Conservation (phyloP, 1,284 basidiomycete species). For the Trametes sp. region DNA sequence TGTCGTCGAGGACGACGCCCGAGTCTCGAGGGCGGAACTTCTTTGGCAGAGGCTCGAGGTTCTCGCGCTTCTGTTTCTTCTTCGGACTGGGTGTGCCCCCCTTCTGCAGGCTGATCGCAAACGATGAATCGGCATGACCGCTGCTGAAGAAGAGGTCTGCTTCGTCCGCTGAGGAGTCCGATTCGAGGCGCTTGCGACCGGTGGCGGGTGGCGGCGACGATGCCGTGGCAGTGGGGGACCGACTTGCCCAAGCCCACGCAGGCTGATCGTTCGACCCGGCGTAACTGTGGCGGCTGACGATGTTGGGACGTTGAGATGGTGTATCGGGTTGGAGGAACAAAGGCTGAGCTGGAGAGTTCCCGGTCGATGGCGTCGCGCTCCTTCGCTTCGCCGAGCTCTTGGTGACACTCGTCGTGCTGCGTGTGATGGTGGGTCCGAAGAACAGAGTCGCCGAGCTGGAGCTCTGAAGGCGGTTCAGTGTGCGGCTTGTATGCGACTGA, state of each 20-base stretch:
- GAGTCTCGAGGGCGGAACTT: slow-evolving; percentile 80
- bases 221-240: slow-evolving; percentile 23
- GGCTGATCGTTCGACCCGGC: slow-evolving; percentile 42
- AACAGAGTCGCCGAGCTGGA: slow-evolving; percentile 71
- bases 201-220: slow-evolving; percentile 33
- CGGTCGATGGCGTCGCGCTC: slow-evolving; percentile 16
- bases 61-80: slow-evolving; percentile 47
- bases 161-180: slow-evolving; percentile 52
- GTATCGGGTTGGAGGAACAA: slow-evolving; percentile 25
- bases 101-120: slow-evolving; percentile 58
- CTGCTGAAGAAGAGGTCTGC: slow-evolving; percentile 67
- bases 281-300: slow-evolving; percentile 67
- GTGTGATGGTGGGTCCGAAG: slow-evolving; percentile 69
- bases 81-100: slow-evolving; percentile 65
- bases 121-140: slow-evolving; percentile 52
- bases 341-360: slow-evolving; percentile 13
- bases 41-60: slow-evolving; percentile 54
- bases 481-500: slow-evolving; percentile 36
- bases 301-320: slow-evolving; percentile 37
- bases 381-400: slow-evolving; percentile 29
- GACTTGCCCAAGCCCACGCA: slow-evolving; percentile 21
- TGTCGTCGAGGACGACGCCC: slow-evolving; percentile 66
- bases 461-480: slow-evolving; percentile 49
- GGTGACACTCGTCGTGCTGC: slow-evolving; percentile 34
- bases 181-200: slow-evolving; percentile 26